Evolutionary conservation across 768 basidiomycete species (phyloP), one percentile per base, ranked within the genome.

Genomic region (Megacollybia marginata): DNA sequence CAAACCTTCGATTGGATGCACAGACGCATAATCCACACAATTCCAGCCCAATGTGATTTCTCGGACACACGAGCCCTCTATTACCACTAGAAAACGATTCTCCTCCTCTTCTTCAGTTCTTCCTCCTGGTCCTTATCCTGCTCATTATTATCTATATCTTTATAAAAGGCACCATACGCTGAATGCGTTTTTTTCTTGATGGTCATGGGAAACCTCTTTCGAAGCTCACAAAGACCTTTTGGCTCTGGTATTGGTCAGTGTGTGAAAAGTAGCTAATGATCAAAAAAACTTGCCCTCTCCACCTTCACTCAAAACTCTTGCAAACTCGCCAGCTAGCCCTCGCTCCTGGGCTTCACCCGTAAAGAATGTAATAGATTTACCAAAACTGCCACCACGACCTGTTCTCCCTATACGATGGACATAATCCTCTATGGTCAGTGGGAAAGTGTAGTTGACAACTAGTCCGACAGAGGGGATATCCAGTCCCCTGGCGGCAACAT

Each of bases 391-490:
- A 34, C 88, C 95, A 48, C 95, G 88, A 9, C 95, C 92, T 1
- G 92, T 93, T 52, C 91, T 77, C 43, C 91, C 91, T 52, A 93
- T 92, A 9, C 91, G 86, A 65, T 93, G 91, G 57, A 92, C 79
- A 59, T 87, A 94, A 69, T 91, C 86, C 69, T 96, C 95, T 44
- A 97, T 86, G 2, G 93, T 97, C 60, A 99, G 72, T 36, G 95
- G 95, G 70, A 94, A 97, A n/a, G 90, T 94, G 60, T 96, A 95
- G 69, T 97, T 96, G 64, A 98, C 81, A 44, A 99, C 96, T 20
- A 85, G 79, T 20, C 82, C 88, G 31, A 99, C 96, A 61, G 95
- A 85, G 2, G 96, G 94, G 59, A 99, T 98, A 71, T 99, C 96
- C 55, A 99, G 71, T 9, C 96, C 96, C 48, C 96, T 82, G 43